phyloP scores from a whole-genome alignment of 306 rosid genomes.

The Prunus mume region DNA sequence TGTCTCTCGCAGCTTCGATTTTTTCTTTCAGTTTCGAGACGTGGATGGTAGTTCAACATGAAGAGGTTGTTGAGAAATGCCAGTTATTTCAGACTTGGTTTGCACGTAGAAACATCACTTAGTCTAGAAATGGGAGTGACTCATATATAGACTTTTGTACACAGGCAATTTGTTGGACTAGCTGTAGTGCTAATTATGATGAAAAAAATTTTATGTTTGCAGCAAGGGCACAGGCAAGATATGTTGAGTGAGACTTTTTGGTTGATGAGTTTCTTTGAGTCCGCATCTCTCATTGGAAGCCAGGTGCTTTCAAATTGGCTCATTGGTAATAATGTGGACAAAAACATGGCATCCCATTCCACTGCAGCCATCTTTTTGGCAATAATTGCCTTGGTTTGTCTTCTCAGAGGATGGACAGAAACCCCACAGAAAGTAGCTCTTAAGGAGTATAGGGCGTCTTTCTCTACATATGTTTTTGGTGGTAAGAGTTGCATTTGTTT shows the following conservation, averaged over 20 bases:
- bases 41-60: constrained; percentile 88
- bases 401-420: constrained; percentile 65
- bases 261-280: constrained; percentile 86
- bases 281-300: constrained; percentile 74
- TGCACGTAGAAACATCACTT: not conserved
- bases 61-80: constrained; percentile 53
- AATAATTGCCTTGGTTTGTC: constrained; percentile 46
- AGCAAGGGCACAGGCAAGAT: constrained; percentile 90
- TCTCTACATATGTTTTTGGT: constrained; percentile 56
- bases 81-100: constrained; percentile 22
- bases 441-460: constrained; percentile 68
- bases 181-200: constrained; percentile 17
- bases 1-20: constrained; percentile 64
- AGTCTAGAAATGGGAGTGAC: not conserved
- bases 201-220: constrained; percentile 34
- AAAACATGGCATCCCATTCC: constrained; percentile 44
- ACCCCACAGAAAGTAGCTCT: constrained; percentile 43
- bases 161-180: constrained; percentile 10
- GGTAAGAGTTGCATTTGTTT: constrained; percentile 45
- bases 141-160: not conserved
- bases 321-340: constrained; percentile 44
- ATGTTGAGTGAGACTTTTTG: constrained; percentile 81
- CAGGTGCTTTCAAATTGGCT: constrained; percentile 88
- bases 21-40: constrained; percentile 80
- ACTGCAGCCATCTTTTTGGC: constrained; percentile 60